Percentiles rank a stretch among this genome's conserved stretches.
Conservation (phyloP, 1,284 basidiomycete species). For the Sporisorium exsertum region DNA sequence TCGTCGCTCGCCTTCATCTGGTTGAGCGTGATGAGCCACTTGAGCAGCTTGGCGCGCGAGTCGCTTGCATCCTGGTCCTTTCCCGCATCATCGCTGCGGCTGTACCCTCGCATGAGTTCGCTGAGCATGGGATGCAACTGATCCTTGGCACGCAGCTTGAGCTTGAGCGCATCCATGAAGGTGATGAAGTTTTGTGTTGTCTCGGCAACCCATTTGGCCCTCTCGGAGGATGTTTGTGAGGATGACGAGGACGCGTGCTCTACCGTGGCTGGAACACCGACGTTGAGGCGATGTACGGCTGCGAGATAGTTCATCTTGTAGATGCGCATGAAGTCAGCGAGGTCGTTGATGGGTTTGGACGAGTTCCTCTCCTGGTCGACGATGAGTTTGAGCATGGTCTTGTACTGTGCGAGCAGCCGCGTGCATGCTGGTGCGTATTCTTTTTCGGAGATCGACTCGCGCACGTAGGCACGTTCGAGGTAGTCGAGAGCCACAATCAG, state of each 20-base stretch:
- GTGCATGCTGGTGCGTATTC: conserved; percentile 98
- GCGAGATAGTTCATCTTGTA: conserved; percentile 97
- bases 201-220: conserved; percentile 97
- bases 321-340: conserved; percentile 83
- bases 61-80: conserved; percentile 94
- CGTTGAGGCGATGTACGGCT: conserved; percentile 86
- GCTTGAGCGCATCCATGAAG: conserved; percentile 96
- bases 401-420: conserved; percentile 90
- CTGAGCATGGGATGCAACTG: conserved; percentile 94
- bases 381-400: conserved; percentile 94
- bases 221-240: conserved; percentile 76
- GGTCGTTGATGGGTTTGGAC: conserved; percentile 48
- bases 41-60: conserved; percentile 89
- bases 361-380: conserved; percentile 77
- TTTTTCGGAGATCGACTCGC: conserved; percentile 84
- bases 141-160: conserved; percentile 92
- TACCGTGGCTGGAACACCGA: conserved; percentile 95
- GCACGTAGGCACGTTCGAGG: conserved; percentile 92
- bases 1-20: conserved; percentile 97
- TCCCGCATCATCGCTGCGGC: conserved; percentile 49
- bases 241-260: conserved; percentile 79
- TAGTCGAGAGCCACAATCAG: conserved; percentile 93
- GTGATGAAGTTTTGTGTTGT: conserved; percentile 96
- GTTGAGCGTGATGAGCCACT: conserved; percentile 96
- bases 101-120: conserved; percentile 84